A percentile compares a stretch with the other conserved stretches of the same genome.
Conservation (phyloP, 2,329 filamentous ascomycete genomes). For the Botrytis galanthina region DNA sequence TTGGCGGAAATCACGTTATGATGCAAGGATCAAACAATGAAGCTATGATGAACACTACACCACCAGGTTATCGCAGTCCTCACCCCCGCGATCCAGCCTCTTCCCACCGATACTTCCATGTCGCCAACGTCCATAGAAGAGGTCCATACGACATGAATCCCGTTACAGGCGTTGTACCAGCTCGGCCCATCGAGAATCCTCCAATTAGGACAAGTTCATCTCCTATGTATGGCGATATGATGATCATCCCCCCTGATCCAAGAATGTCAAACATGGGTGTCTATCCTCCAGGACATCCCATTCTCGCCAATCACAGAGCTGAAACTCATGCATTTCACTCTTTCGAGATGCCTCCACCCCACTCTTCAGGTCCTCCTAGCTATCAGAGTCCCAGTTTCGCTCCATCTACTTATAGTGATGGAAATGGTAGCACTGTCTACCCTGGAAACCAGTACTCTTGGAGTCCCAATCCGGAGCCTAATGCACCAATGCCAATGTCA, state of each 20-base stretch:
- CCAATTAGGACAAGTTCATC: neutral
- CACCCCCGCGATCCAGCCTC: neutral
- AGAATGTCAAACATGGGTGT: neutral
- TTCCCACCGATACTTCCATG: neutral
- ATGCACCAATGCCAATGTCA: neutral
- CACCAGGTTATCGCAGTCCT: neutral
- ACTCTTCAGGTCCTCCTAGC: neutral
- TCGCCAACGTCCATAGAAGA: neutral
- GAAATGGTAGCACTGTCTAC: neutral
- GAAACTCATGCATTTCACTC: neutral
- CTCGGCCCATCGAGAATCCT: neutral
- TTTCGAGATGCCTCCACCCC: neutral
- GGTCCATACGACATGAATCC: conserved; percentile 2
- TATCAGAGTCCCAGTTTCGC: neutral
- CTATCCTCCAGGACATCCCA: neutral
- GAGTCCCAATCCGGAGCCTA: neutral
- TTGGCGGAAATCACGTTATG: neutral
- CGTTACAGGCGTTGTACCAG: neutral
- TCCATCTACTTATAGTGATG: neutral
- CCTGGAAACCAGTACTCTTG: neutral
- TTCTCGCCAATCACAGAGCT: neutral
- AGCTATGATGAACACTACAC: neutral
- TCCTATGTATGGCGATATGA: conserved; percentile 1
- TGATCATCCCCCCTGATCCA: neutral
- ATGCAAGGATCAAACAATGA: neutral